phyloP scores from a whole-genome alignment of 176 grass and related monocot species.

The Oryza glaberrima region DNA sequence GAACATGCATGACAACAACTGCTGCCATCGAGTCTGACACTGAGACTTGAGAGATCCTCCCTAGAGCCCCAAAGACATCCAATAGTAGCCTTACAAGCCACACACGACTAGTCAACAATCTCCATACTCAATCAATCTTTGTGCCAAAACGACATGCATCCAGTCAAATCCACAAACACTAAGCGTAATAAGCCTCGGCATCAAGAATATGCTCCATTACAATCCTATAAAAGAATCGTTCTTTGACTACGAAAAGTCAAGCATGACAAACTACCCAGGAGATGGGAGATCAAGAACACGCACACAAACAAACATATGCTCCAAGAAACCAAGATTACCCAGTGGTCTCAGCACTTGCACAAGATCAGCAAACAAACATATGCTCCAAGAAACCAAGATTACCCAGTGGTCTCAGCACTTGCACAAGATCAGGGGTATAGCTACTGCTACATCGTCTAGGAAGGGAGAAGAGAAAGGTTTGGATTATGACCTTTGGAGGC shows the following conservation, averaged over 20 bases:
- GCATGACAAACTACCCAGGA: neutral
- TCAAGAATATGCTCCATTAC: constrained; percentile 31
- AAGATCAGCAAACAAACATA: neutral
- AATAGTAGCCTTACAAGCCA: constrained; percentile 6
- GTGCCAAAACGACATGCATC: constrained; percentile 25
- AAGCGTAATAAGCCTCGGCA: neutral
- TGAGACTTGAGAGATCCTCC: constrained; percentile 3
- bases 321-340: constrained; percentile 28
- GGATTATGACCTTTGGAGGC: constrained; percentile 42
- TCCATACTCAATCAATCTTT: neutral
- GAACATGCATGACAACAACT: constrained; percentile 20
- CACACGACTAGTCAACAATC: constrained; percentile 28
- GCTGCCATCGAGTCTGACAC: neutral
- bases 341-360: neutral
- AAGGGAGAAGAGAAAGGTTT: neutral
- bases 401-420: neutral
- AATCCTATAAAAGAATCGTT: constrained; percentile 6
- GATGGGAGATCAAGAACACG: constrained; percentile 3
- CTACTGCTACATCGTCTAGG: neutral
- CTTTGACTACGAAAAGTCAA: neutral
- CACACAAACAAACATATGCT: neutral
- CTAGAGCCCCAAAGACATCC: constrained; percentile 14
- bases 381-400: constrained; percentile 21
- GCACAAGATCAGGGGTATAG: neutral
- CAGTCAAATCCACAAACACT: constrained; percentile 5